Evolutionary conservation across 495 filamentous ascomycete genomes (phyloP).

Genomic region (Xylaria longipes): DNA sequence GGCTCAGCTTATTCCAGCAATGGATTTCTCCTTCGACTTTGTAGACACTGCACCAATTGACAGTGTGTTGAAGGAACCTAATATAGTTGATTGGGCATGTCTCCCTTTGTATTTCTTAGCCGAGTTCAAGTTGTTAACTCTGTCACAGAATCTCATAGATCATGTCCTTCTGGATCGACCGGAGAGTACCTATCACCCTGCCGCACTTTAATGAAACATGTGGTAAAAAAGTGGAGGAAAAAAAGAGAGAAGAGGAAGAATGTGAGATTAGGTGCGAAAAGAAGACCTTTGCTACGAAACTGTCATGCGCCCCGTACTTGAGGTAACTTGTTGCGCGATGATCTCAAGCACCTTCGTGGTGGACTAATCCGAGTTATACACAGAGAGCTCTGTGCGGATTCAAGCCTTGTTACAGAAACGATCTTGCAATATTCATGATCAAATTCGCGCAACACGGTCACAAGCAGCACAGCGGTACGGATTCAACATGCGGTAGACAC

Average conservation of each 20-base stretch:
- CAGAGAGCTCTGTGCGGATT: not conserved
- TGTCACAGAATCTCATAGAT: constrained; percentile 43
- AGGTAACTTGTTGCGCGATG: not conserved
- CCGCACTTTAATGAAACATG: not conserved
- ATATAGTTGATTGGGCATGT: constrained; percentile 50
- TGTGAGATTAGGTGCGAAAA: not conserved
- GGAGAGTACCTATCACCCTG: constrained; percentile 31
- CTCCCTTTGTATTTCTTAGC: not conserved
- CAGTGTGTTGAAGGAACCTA: constrained; percentile 37
- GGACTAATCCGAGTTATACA: not conserved
- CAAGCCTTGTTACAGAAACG: not conserved
- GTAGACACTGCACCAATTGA: constrained; percentile 37
- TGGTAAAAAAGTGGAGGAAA: not conserved
- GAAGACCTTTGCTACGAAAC: not conserved
- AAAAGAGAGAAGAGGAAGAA: not conserved
- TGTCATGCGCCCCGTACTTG: not conserved
- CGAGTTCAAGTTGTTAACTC: constrained; percentile 26
- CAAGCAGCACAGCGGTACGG: not conserved
- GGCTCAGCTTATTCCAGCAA: constrained; percentile 27
- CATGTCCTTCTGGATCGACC: constrained; percentile 40
- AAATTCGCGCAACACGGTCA: not conserved
- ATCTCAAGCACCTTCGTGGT: not conserved
- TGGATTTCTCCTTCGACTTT: constrained; percentile 34
- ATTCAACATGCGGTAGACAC: not conserved
- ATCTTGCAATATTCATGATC: not conserved